A percentile compares a stretch with the other conserved stretches of the same genome.
These are phyloP conservation scores for Diaporthe ampelina DNA, from an alignment of 2,329 filamentous ascomycete genomes.

Conservation along the genomic window DNA sequence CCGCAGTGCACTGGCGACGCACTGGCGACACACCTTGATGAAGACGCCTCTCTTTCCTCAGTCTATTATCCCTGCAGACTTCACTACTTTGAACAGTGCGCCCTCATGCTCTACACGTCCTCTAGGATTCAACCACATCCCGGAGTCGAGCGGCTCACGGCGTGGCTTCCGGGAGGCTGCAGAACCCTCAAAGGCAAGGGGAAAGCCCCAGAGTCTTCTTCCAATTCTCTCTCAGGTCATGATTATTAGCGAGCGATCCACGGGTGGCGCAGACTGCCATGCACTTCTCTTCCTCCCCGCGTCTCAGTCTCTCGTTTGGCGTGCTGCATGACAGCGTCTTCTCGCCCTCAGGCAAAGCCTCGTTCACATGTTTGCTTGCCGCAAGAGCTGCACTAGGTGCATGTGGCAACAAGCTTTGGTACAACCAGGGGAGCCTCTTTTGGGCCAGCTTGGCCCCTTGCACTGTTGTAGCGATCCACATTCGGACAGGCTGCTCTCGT, in stretches of 20 bases:
- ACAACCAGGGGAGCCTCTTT: not conserved
- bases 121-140: not conserved
- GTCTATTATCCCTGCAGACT: not conserved
- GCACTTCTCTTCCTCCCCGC: not conserved
- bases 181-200: not conserved
- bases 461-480: not conserved
- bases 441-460: not conserved
- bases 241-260: not conserved
- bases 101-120: not conserved
- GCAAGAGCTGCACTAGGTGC: not conserved
- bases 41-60: not conserved
- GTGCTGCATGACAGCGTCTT: not conserved
- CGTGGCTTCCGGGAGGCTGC: not conserved
- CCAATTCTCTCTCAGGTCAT: not conserved
- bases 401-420: not conserved
- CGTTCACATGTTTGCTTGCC: not conserved
- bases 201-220: not conserved
- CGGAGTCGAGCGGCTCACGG: not conserved
- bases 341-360: no score
- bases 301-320: not conserved
- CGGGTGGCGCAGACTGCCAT: conserved; percentile 5
- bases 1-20: not conserved
- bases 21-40: no score
- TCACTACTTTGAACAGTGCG: not conserved
- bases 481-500: not conserved